A percentile compares a stretch with the other conserved stretches of the same genome.
phyloP scores from a whole-genome alignment of 176 grass and related monocot genomes.

The Aegilops speltoides region DNA sequence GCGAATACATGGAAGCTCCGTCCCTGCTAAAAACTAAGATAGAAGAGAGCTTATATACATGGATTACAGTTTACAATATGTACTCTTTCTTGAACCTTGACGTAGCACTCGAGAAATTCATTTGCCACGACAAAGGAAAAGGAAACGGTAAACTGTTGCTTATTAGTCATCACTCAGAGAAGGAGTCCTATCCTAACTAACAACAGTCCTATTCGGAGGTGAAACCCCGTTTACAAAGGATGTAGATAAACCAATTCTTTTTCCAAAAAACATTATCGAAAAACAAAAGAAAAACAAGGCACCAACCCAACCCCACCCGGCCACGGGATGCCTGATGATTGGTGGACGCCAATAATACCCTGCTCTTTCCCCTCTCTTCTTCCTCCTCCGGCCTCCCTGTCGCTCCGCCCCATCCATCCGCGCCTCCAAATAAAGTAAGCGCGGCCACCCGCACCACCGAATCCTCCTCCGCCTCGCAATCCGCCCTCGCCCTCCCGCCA shows the following conservation, averaged over 20 bases:
- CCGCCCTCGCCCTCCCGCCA: neutral
- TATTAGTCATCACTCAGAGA: neutral
- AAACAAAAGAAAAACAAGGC: neutral
- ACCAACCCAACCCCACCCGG: neutral
- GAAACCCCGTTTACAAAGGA: neutral
- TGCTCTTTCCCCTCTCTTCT: neutral
- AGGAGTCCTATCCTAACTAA: neutral
- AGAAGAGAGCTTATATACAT: no score
- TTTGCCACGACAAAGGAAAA: neutral
- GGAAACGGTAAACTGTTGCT: neutral
- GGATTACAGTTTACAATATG: no score
- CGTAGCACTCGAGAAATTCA: no score
- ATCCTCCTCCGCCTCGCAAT: conserved; percentile 17
- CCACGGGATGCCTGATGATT: conserved; percentile 39
- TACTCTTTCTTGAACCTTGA: no score
- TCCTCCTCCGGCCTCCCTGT: conserved; percentile 21
- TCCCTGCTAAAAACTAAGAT: no score
- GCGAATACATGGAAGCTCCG: no score
- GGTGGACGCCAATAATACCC: conserved; percentile 35
- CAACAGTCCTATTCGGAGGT: neutral
- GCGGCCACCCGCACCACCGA: conserved; percentile 19
- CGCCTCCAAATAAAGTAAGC: conserved; percentile 57
- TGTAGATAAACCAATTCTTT: neutral
- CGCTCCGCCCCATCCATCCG: conserved; percentile 29
- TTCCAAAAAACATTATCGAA: no score